These are phyloP conservation scores for Blastomyces emzantsi DNA, from an alignment of 2,329 filamentous ascomycete genomes.

Conservation along the genomic window DNA sequence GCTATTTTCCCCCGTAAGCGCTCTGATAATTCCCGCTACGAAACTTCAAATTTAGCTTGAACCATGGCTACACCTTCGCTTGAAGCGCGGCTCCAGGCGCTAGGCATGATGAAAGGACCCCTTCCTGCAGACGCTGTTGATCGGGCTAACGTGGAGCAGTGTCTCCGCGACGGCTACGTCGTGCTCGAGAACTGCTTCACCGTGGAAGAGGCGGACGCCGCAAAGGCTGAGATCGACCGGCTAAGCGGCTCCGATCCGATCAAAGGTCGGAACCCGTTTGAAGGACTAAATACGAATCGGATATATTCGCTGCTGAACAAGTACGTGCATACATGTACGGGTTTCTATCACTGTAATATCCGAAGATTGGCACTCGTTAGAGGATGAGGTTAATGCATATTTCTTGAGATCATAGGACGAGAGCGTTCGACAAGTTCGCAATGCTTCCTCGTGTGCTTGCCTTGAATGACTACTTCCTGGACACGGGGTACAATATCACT, in stretches of 20 bases:
- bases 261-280: conserved; percentile 31
- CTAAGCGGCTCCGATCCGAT: conserved; percentile 22
- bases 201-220: conserved; percentile 25
- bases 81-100: background rate
- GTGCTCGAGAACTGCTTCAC: conserved; percentile 28
- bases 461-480: conserved; percentile 36
- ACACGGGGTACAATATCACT: conserved; percentile 29
- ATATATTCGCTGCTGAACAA: conserved; percentile 36
- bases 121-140: conserved; percentile 15
- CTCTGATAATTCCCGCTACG: background rate
- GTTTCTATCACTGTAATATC: background rate
- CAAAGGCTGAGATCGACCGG: conserved; percentile 26
- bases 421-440: conserved; percentile 32
- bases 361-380: background rate
- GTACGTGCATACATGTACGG: conserved; percentile 9
- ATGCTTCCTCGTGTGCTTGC: conserved; percentile 29
- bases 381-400: background rate
- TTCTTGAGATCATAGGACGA: conserved; percentile 17
- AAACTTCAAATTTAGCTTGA: background rate
- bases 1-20: background rate
- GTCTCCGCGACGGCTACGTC: conserved; percentile 31
- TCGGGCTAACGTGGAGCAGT: conserved; percentile 23
- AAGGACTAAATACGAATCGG: conserved; percentile 31
- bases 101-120: background rate
- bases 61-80: background rate